Evolutionary conservation across 768 basidiomycete species (phyloP).

Genomic region (Lactifluus echinatus): DNA sequence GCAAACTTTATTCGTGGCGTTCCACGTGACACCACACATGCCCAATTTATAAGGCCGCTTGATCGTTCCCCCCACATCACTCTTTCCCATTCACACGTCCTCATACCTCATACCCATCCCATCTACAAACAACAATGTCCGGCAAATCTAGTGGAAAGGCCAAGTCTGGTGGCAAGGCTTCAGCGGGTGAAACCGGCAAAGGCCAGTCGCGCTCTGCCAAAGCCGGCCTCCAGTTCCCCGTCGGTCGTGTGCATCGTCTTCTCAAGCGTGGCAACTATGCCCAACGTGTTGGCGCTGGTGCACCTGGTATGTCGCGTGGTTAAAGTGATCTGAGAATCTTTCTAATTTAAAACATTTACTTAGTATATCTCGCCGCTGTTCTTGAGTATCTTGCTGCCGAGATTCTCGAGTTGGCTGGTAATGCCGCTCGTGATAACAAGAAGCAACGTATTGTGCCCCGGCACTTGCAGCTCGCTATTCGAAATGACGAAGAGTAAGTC

Average conservation of each 20-base stretch:
- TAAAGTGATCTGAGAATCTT: neutral
- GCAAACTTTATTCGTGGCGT: constrained; percentile 20
- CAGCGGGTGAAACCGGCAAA: constrained; percentile 38
- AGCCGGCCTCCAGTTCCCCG: constrained; percentile 80
- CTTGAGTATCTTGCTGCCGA: constrained; percentile 91
- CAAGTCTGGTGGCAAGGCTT: constrained; percentile 50
- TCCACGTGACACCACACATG: constrained; percentile 8
- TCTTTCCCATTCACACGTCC: constrained; percentile 1
- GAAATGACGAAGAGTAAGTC: constrained; percentile 83
- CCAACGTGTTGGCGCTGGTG: constrained; percentile 81
- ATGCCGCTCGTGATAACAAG: constrained; percentile 86
- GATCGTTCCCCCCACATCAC: constrained; percentile 5
- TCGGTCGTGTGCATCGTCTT: constrained; percentile 89
- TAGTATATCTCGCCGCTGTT: constrained; percentile 88
- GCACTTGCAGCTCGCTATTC: constrained; percentile 89
- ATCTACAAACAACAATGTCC: constrained; percentile 27
- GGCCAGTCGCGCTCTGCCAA: constrained; percentile 63
- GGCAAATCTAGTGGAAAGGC: constrained; percentile 47
- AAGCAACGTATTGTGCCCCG: constrained; percentile 94
- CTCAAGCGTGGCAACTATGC: constrained; percentile 83
- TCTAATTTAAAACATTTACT: neutral
- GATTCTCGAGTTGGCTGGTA: constrained; percentile 88
- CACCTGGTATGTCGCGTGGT: constrained; percentile 48
- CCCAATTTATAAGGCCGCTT: constrained; percentile 2
- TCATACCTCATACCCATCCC: neutral